Conservation (phyloP, 2,329 filamentous ascomycete species). For the Phoma sp. region DNA sequence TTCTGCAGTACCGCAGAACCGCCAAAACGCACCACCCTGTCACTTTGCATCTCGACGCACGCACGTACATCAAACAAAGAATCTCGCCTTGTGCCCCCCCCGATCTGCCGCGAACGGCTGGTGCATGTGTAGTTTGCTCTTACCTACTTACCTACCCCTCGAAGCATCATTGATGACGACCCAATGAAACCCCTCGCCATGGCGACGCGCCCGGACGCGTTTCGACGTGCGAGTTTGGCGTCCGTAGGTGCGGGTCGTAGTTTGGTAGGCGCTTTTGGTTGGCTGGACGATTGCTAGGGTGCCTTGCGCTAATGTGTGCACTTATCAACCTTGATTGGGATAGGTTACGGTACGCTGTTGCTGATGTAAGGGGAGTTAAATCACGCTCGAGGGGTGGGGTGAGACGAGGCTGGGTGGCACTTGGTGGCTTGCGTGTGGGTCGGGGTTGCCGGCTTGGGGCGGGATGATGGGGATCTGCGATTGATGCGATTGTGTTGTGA, state of each 20-base stretch:
- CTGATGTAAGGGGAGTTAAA: constrained; percentile 1
- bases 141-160: no score
- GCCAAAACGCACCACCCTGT: no score
- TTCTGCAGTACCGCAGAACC: constrained; percentile 4
- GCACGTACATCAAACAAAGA: background rate
- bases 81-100: background rate
- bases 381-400: background rate
- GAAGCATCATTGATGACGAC: constrained; percentile 4
- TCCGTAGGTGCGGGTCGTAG: background rate
- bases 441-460: background rate
- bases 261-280: background rate
- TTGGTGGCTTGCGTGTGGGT: background rate
- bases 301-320: background rate
- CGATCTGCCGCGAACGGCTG: background rate
- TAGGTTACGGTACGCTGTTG: background rate
- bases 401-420: constrained; percentile 3
- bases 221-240: constrained; percentile 21
- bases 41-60: background rate
- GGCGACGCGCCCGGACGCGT: constrained; percentile 21
- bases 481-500: background rate
- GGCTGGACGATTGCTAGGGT: constrained; percentile 1
- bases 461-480: background rate
- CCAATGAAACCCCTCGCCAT: constrained; percentile 9
- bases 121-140: background rate
- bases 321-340: background rate